Evolutionary conservation across 495 filamentous ascomycete species (phyloP).

Genomic region (Penicillium parvum): DNA sequence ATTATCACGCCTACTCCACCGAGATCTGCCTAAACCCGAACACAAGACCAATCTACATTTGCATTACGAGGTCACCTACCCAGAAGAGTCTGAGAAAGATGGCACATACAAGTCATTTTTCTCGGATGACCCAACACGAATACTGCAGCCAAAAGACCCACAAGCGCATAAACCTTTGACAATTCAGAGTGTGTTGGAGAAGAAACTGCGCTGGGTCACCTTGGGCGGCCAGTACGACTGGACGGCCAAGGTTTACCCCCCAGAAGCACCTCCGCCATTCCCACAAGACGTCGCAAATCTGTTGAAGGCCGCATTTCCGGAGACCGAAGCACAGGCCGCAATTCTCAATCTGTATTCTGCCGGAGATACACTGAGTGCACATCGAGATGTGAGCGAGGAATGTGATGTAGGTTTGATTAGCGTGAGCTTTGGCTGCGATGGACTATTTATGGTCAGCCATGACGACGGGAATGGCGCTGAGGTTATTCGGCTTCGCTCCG

Average conservation of each 20-base stretch:
- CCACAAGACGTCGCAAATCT: conserved; percentile 66
- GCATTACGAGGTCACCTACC: conserved; percentile 75
- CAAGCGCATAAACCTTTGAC: conserved; percentile 63
- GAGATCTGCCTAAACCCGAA: conserved; percentile 66
- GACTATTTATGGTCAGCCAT: conserved; percentile 59
- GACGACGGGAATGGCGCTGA: conserved; percentile 45
- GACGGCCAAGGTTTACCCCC: conserved; percentile 77
- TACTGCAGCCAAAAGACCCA: conserved; percentile 60
- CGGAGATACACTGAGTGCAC: conserved; percentile 80
- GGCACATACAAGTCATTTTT: conserved; percentile 47
- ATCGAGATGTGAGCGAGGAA: conserved; percentile 86
- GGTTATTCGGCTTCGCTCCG: conserved; percentile 66
- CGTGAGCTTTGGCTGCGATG: conserved; percentile 84
- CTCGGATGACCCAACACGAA: conserved; percentile 30
- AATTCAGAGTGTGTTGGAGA: conserved; percentile 59
- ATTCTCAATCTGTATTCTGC: conserved; percentile 90
- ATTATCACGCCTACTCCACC: conserved; percentile 66
- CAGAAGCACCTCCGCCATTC: conserved; percentile 61
- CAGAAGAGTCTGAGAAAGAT: conserved; percentile 20
- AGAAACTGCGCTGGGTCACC: conserved; percentile 87
- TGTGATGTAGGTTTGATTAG: conserved; percentile 71
- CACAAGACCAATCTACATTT: conserved; percentile 86
- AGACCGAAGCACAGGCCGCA: conserved; percentile 74
- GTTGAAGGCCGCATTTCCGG: conserved; percentile 61
- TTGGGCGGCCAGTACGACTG: conserved; percentile 94